Base-by-base conservation (phyloP, 2,329 filamentous ascomycete species). In the Teratosphaeria gauchensis region DNA sequence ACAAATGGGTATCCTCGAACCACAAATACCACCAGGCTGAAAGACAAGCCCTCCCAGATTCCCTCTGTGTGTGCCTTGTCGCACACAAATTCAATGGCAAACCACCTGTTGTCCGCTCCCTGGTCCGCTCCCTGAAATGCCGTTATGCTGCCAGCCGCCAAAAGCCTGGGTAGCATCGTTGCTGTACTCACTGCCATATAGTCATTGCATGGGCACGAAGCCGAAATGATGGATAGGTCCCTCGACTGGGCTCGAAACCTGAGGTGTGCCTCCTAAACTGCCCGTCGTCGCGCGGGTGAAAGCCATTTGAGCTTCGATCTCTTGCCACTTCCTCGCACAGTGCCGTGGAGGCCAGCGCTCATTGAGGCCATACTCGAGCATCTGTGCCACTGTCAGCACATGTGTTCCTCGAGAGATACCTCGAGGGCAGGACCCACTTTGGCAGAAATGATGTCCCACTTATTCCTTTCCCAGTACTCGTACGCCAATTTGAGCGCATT, bases 401-500 rank as follows among this genome's bases (percentile, higher is more conserved):
- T n/a, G 46, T 38, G 31, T 9, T n/a, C 4, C 16, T 31, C 52
- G 16, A 4, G 2, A 8, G 31, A 12, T 1, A 7, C n/a, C 30
- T 7, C 30, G 16, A 16, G 12, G 52, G 16, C 30, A 35, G 4
- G 32, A 59, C 69, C 62, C 65, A 80, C 79, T 73, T 80, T 81
- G 56, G 74, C 71, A 56, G 74, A 71, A 61, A 82, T 80, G 61
- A 81, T 80, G 53, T 81, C 78, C 67, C 80, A 82, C 66, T 80
- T 80, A 69, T 73, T 75, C 63, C 77, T 77, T 56, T 75, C 75
- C 78, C 78, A 82, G 67, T 79, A 79, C 62, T 81, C 78, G 64
- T 79, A 74, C 33, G 79, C 79, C 66, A 75, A 71, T 57, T 74
- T 75, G 32, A 82, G 70, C 12, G 79, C 79, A 60, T 75, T 71